Percentiles rank a stretch among this genome's conserved stretches.
phyloP scores from a whole-genome alignment of 805 yeast genomes.

The Kluyveromyces aestuarii region DNA sequence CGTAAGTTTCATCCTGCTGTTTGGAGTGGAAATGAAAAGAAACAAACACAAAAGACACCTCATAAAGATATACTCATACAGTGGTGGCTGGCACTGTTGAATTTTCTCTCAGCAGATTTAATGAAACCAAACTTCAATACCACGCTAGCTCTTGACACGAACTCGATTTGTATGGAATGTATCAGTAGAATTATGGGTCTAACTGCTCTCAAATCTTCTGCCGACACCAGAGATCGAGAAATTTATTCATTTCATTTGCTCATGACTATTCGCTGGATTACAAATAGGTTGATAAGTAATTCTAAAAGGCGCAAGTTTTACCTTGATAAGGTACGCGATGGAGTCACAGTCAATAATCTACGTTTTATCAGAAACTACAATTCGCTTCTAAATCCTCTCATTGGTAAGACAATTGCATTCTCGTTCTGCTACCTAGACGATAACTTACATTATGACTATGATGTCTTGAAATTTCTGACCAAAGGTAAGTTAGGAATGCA shows the following conservation, averaged over 20 bases:
- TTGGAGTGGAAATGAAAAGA: not conserved
- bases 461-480: slow-evolving; percentile 5
- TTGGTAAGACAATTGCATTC: slow-evolving; percentile 26
- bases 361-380: slow-evolving; percentile 14
- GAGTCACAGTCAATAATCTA: not conserved
- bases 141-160: slow-evolving; percentile 12
- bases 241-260: slow-evolving; percentile 20
- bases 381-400: slow-evolving; percentile 18
- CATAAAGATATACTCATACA: slow-evolving; percentile 18
- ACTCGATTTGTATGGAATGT: slow-evolving; percentile 27
- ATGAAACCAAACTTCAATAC: slow-evolving; percentile 4
- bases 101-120: slow-evolving; percentile 16
- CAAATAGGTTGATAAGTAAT: slow-evolving; percentile 18
- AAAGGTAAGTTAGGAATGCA: not conserved
- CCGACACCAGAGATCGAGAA: slow-evolving; percentile 11
- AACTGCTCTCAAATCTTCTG: not conserved
- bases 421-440: slow-evolving; percentile 24
- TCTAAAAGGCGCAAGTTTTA: slow-evolving; percentile 10
- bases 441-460: slow-evolving; percentile 19
- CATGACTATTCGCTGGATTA: slow-evolving; percentile 19
- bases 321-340: not conserved
- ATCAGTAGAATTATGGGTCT: slow-evolving; percentile 25
- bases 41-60: not conserved
- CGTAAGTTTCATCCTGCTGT: slow-evolving; percentile 1
- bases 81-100: slow-evolving; percentile 27